phyloP scores from a whole-genome alignment of 2,329 filamentous ascomycete species.

The Proliferodiscus dingleyae region DNA sequence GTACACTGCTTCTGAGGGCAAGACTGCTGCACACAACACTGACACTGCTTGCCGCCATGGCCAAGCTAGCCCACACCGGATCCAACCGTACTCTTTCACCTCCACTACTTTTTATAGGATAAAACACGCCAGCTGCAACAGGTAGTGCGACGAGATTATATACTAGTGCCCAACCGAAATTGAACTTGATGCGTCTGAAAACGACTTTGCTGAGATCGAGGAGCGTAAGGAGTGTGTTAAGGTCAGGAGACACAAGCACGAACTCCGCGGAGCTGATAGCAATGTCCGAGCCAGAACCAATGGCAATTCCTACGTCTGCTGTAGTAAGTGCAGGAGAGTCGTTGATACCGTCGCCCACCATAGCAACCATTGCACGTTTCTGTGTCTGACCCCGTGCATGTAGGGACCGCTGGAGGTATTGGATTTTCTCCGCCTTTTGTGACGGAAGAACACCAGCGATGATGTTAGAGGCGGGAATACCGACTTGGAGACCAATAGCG shows the following conservation, averaged over 20 bases:
- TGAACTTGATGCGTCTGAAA: conserved; percentile 61
- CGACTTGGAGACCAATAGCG: conserved; percentile 70
- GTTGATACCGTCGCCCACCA: conserved; percentile 85
- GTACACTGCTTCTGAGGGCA: conserved; percentile 47
- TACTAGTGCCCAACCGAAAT: conserved; percentile 62
- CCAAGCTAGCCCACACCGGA: conserved; percentile 81
- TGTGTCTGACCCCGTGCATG: conserved; percentile 6
- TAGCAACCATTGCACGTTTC: conserved; percentile 59
- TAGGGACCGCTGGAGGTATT: conserved; percentile 47
- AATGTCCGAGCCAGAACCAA: conserved; percentile 76
- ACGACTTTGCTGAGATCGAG: conserved; percentile 55
- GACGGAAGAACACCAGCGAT: conserved; percentile 83
- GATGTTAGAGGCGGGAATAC: conserved; percentile 69
- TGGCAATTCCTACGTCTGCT: conserved; percentile 78
- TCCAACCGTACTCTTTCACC: conserved; percentile 58
- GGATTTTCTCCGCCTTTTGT: conserved; percentile 71
- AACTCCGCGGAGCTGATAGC: conserved; percentile 79
- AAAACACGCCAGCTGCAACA: conserved; percentile 61
- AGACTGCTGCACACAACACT: conserved; percentile 83
- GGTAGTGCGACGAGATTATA: conserved; percentile 63
- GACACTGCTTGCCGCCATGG: conserved; percentile 89
- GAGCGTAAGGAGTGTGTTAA: conserved; percentile 54
- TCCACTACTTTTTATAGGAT: conserved; percentile 47
- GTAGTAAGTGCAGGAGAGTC: conserved; percentile 76
- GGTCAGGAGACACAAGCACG: conserved; percentile 63